Evolutionary conservation across 169 alveolate genomes (phyloP), one percentile per base, ranked within the genome.

Genomic region (Blepharisma undulans): DNA sequence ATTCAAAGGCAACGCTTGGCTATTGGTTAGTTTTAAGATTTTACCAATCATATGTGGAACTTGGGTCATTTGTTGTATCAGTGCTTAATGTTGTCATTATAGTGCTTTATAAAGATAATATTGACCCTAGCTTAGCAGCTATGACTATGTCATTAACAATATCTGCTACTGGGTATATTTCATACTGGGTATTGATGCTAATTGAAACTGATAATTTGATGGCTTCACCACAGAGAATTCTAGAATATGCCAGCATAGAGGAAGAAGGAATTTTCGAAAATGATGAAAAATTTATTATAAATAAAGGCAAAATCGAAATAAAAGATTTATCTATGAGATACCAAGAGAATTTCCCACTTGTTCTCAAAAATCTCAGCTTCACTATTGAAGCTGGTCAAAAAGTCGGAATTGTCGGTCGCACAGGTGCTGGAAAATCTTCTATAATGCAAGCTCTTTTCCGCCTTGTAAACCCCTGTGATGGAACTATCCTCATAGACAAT

Each of bases 361-460:
- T 21, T 60, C 27, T 84, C 21, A 84, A 84, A 12, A n/a, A 84
- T 18, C 33, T 84, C 14, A 18, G 61, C 14, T 84, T 84, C 32
- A 60, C 18, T 18, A 84, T 84, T 48, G 60, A 14, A 95, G 34
- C 93, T 95, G 29, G 95, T 96, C 25, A 94, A 96, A 84, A 96
- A 95, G 86, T 97, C 16, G 98, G 97, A 29, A 95, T 98, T 36
- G 91, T 98, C 34, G 99, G 99, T 0, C 95, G 98, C 85, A 96
- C 98, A 25, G 99, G 99, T 2, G 96, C 98, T 10, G 99, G 99
- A 4, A 98, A 98, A 76, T 92, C 98, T n/a, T 94, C 98, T 1
- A 91, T 98, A 29, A 84, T 96, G 25, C 96, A 97, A 33, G 93
- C 98, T 27, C 87, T 97, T 25, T 93, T 97, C 77, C 96, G 98